phyloP scores from a whole-genome alignment of 2,329 filamentous ascomycete genomes.

The Leptosphaerulina australis region DNA sequence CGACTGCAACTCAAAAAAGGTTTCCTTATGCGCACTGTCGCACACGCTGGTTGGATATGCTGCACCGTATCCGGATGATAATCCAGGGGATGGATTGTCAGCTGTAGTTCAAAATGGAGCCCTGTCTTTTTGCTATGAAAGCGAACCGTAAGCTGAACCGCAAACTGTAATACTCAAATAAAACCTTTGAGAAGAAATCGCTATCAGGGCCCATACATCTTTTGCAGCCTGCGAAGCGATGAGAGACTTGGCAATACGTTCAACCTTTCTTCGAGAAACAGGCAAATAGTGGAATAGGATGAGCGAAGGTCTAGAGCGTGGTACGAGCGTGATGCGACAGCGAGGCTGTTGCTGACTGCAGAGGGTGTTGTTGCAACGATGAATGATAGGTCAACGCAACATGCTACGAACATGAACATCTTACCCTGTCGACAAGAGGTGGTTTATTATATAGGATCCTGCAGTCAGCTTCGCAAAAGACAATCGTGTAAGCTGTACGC shows the following conservation, averaged over 20 bases:
- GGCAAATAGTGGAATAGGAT: no score
- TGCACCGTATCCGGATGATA: not conserved
- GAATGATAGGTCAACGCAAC: not conserved
- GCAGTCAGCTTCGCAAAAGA: slow-evolving; percentile 13
- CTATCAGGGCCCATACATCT: no score
- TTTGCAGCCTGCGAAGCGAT: no score
- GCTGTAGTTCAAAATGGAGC: not conserved
- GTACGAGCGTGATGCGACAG: not conserved
- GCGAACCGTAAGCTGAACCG: no score
- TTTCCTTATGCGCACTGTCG: not conserved
- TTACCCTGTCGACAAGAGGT: not conserved
- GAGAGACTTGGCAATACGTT: no score
- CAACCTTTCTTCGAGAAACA: no score
- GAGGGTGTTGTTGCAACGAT: no score
- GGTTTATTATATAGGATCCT: not conserved
- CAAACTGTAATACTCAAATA: no score
- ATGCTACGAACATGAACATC: not conserved
- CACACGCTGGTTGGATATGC: not conserved
- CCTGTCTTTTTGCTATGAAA: no score
- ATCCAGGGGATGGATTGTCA: no score
- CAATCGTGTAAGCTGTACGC: no score
- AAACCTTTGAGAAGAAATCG: no score
- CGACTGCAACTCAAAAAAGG: not conserved
- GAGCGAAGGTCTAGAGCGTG: not conserved
- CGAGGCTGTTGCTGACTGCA: not conserved